Evolutionary conservation across 2,329 filamentous ascomycete species (phyloP).

Genomic region (Sporothrix globosa): DNA sequence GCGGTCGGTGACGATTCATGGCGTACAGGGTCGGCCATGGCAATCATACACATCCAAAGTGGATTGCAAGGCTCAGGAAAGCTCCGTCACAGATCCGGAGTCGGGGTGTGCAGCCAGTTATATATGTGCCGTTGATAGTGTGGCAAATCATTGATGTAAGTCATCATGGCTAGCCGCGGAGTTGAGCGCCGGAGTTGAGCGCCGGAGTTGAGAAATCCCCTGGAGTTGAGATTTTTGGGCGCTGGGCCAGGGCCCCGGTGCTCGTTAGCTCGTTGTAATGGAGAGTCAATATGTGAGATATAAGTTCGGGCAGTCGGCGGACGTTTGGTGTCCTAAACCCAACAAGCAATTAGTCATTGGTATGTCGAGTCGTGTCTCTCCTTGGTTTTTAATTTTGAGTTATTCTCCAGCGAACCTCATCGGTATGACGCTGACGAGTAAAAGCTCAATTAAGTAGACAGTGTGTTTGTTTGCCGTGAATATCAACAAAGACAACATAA

Average conservation of each 20-base stretch:
- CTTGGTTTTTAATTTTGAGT: not conserved
- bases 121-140: slow-evolving; percentile 23
- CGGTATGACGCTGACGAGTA: not conserved
- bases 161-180: not conserved
- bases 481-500: not conserved
- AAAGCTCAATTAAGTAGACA: no score
- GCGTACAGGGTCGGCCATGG: slow-evolving; percentile 9
- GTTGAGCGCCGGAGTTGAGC: slow-evolving; percentile 24
- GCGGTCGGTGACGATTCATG: slow-evolving; percentile 6
- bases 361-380: not conserved
- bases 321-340: not conserved
- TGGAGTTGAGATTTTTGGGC: not conserved
- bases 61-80: not conserved
- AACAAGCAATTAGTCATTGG: not conserved
- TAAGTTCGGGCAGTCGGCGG: not conserved
- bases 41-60: not conserved
- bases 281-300: no score
- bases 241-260: no score
- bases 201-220: not conserved
- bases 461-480: no score
- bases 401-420: not conserved
- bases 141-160: slow-evolving; percentile 4
- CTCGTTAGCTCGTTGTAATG: not conserved
- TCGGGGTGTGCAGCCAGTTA: not conserved
- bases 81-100: not conserved